Evolutionary conservation across 2,329 filamentous ascomycete genomes (phyloP), one percentile per base, ranked within the genome.

Genomic region (Elsinoe necatrix): DNA sequence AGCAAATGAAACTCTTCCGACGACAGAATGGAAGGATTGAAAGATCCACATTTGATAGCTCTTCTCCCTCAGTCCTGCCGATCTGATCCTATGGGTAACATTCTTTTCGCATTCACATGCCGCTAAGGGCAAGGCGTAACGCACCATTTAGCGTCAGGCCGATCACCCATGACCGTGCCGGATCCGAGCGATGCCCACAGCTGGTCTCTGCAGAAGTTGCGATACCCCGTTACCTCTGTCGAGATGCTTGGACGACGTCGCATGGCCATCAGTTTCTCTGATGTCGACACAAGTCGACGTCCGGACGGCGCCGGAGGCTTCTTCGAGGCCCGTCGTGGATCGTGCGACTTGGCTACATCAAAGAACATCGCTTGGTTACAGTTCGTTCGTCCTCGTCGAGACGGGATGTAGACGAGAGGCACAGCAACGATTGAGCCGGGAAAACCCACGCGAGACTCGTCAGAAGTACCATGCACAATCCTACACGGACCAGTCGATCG

Each of bases 241-340:
- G 18, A 16, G 4, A 9, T 43, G 41, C 14, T 9, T 43, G 41
- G 41, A 23, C 21, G 18, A 23, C 14, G 41, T 20, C 18, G 9
- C 7, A 23, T 14, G 18, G 18, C 18, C 16, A 43, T 18, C 7
- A 23, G 11, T 43, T 23, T 21, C 18, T 11, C 3, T n/a, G 14
- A 2, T 4, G n/a, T 42, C 20, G 9, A 42, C 41, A 45, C 20
- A n/a, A 12, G 41, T 8, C 20, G n/a, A 20, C 16, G 4, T 4
- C 20, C 41, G 41, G 41, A 21, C 25, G 41, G 41, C 41, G 41
- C 41, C 41, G 41, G 23, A 45, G 41, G 41, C 41, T 45, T 45
- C 41, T 45, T 8, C 18, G 8, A 12, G 14, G 20, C 25, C 41
- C 41, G 41, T 45, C 41, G 41, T 45, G 41, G 41, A 45, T 45